A percentile compares a stretch with the other conserved stretches of the same genome.
Evolutionary conservation across 2,329 filamentous ascomycete species (phyloP).

Genomic region (Beauveria rudraprayagi): DNA sequence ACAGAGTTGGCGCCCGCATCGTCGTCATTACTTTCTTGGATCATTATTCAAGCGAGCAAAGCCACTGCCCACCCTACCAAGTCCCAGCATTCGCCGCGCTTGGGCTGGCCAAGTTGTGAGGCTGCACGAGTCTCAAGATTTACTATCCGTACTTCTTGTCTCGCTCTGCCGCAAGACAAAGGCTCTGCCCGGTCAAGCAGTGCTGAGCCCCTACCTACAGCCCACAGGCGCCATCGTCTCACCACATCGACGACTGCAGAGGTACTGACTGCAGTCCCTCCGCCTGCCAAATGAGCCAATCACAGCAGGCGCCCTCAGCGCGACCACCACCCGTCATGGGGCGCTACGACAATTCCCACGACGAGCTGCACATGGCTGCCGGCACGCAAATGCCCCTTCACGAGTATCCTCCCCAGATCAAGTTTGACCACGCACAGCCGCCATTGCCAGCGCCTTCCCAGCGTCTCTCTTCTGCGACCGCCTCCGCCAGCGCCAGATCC

Average conservation of each 20-base stretch:
- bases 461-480: slow-evolving; percentile 10
- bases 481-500: slow-evolving; percentile 13
- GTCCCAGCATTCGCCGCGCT: neutral
- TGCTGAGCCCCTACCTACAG: neutral
- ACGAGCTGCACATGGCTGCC: slow-evolving; percentile 48
- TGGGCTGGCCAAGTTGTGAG: neutral
- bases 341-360: slow-evolving; percentile 25
- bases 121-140: neutral
- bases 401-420: slow-evolving; percentile 44
- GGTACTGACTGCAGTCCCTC: neutral
- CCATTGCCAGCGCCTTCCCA: slow-evolving; percentile 29
- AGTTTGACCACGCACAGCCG: slow-evolving; percentile 37
- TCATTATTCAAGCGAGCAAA: neutral
- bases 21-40: neutral
- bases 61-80: neutral
- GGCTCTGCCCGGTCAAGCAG: neutral
- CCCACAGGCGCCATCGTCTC: neutral
- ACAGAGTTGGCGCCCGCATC: neutral
- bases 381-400: slow-evolving; percentile 30
- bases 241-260: neutral
- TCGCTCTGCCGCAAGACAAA: neutral
- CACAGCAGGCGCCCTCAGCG: slow-evolving; percentile 28
- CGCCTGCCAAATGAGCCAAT: slow-evolving; percentile 30
- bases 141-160: neutral
- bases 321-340: slow-evolving; percentile 19